Evolutionary conservation across 78 protist species (phyloP), one percentile per base, ranked within the genome.

Genomic region (Speleostelium caveatum): DNA sequence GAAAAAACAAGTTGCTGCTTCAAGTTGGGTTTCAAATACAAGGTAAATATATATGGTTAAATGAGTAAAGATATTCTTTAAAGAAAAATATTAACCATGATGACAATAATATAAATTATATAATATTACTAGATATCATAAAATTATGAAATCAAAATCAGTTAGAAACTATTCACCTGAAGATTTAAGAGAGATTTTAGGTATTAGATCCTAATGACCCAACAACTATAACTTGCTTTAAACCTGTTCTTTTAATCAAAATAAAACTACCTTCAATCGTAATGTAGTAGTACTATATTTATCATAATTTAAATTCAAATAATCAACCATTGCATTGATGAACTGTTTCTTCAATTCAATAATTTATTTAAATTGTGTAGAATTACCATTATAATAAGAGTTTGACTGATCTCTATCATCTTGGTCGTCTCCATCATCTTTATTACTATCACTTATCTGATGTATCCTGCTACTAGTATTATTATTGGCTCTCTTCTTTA

Each of bases 121-220:
- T 10, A 32, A 10, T 36, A 17, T 14, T 10, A 45, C 53, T 28
- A 78, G 91, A 83, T 71, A 83, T 45, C 91, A 83, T 41, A 83
- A 51, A 83, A 32, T 83, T 32, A 55, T 83, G 28, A 83, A 62
- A 35, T 68, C 91, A 17, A 83, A 83, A 35, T 10, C 38, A 7
- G 91, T 83, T 30, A 28, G 7, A 5, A 83, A 83, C 36, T 83
- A 83, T 59, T 69, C 79, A 59, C 73, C 67, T 45, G 91, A 83
- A 10, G 91, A 83, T 69, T 45, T 83, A 59, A 67, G 72, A 60
- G 91, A 51, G 7, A 83, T 83, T 59, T 59, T 83, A 45, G 91
- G 91, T 45, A 45, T 45, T 45, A 45, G 53, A 45, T n/a, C n/a
- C n/a, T n/a, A n/a, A n/a, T n/a, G n/a, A n/a, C n/a, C n/a, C n/a